Evolutionary conservation across 140 eudicot genomes (phyloP), one percentile per base, ranked within the genome.

Genomic region (Anethum foeniculum): DNA sequence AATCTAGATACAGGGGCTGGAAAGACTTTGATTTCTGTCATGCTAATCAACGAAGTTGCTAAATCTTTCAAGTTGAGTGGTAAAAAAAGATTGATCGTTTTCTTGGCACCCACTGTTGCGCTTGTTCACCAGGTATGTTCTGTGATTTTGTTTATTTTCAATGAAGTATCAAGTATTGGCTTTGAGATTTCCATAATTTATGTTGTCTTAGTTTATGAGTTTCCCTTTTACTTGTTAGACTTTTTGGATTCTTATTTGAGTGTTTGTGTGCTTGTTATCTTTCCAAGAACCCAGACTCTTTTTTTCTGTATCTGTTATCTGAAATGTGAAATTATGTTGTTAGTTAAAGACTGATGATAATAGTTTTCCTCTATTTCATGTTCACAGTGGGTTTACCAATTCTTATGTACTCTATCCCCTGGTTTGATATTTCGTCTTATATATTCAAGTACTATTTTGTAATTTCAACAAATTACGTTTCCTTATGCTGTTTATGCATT

Each of bases 21-120:
- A 32, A 93, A 91, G 80, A 85, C 92, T 34, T 77, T 81, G 89
- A 88, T 90, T 11, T 87, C 96, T 0, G 86, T 86, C 0, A 91
- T 88, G 98, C 76, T 93, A 81, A 91, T 93, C 8, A 90, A 86
- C 65, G 86, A 90, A 64, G 51, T 90, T 46, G 96, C 87, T 25
- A 60, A 69, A 18, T n/a, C 83, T 25, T 30, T 89, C 30, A 83
- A 46, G 71, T 67, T 54, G 38, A 56, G 68, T 81, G 43, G 68
- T 48, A 79, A 82, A 71, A 88, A 87, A 83, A 87, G 85, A 83
- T 56, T 87, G 76, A 88, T 93, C 21, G 14, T 88, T 32, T 90
- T 91, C 83, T 87, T 93, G 85, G 96, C 93, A 39, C 98, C 98
- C 34, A 89, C 97, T 54, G 94, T 90, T 58, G 86, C 79, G 36